Evolutionary conservation across 768 basidiomycete species (phyloP).

Genomic region (Dacryopinax primogenitus): DNA sequence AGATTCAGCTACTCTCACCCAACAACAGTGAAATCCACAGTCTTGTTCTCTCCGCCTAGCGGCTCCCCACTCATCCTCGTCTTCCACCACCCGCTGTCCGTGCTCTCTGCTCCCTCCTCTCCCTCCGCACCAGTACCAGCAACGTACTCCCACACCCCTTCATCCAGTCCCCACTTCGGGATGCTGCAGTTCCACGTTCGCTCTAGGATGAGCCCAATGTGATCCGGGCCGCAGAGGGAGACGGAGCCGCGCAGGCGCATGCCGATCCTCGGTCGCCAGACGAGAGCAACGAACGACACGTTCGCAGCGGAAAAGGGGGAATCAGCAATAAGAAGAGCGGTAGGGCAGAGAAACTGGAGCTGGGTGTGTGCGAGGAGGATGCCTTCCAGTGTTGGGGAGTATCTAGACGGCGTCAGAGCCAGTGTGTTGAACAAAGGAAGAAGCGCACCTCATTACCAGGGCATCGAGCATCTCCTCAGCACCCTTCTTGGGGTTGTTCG

Average conservation of each 20-base stretch:
- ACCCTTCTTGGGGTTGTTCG: conserved; percentile 55
- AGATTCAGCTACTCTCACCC: conserved; percentile 42
- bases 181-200: conserved; percentile 93
- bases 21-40: conserved; percentile 72
- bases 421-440: not conserved
- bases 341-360: conserved; percentile 48
- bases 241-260: conserved; percentile 68
- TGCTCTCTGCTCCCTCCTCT: conserved; percentile 24
- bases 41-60: conserved; percentile 55
- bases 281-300: conserved; percentile 65
- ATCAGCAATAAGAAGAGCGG: conserved; percentile 59
- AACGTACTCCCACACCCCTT: conserved; percentile 79
- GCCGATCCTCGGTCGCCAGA: conserved; percentile 79
- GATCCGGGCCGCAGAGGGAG: conserved; percentile 81
- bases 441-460: conserved; percentile 80
- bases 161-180: conserved; percentile 76
- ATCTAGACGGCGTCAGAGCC: conserved; percentile 36
- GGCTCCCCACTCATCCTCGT: conserved; percentile 52
- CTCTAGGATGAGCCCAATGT: conserved; percentile 78
- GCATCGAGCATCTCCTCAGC: conserved; percentile 85
- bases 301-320: conserved; percentile 72
- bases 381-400: conserved; percentile 73
- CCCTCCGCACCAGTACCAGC: conserved; percentile 31
- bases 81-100: conserved; percentile 64
- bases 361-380: conserved; percentile 81